Percentiles rank a stretch among this genome's conserved stretches.
These are phyloP conservation scores for Pulveroboletus ravenelii DNA, from an alignment of 768 basidiomycete genomes.

Conservation along the genomic window DNA sequence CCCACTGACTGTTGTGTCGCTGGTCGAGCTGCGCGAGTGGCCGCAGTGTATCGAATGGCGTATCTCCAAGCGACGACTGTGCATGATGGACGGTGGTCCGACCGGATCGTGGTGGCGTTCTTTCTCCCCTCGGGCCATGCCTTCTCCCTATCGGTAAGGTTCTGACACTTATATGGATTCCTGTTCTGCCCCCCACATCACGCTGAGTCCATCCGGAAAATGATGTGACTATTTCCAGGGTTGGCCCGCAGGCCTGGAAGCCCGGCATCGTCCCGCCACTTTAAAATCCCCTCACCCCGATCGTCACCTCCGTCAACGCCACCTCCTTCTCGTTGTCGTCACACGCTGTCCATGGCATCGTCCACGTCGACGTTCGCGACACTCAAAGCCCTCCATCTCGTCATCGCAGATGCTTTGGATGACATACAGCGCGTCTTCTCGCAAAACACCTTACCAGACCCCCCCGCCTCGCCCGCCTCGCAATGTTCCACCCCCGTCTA, in stretches of 20 bases:
- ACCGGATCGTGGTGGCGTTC: slow-evolving; percentile 6
- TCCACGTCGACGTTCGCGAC: slow-evolving; percentile 56
- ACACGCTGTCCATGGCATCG: slow-evolving; percentile 19
- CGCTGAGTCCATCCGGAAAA: slow-evolving; percentile 9
- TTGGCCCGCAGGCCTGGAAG: too few species aligned
- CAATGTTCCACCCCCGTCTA: slow-evolving; percentile 17
- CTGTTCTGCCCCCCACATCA: background rate
- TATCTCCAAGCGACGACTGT: background rate
- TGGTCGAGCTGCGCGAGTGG: background rate
- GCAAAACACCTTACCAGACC: slow-evolving; percentile 4
- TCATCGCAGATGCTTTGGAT: slow-evolving; percentile 64
- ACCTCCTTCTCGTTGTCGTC: slow-evolving; percentile 6
- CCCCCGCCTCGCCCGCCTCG: slow-evolving; percentile 13
- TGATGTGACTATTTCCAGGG: slow-evolving; percentile 16
- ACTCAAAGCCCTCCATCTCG: slow-evolving; percentile 57
- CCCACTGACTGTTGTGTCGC: background rate
- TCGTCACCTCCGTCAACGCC: slow-evolving; percentile 2
- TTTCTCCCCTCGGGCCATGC: slow-evolving; percentile 1
- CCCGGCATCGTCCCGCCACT: background rate
- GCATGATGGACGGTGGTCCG: background rate
- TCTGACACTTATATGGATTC: slow-evolving; percentile 14
- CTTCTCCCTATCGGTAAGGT: slow-evolving; percentile 16
- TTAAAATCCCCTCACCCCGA: slow-evolving; percentile 10
- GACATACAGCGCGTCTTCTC: slow-evolving; percentile 62
- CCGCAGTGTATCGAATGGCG: background rate